A percentile compares a stretch with the other conserved stretches of the same genome.
phyloP scores from a whole-genome alignment of 1,139 yeast species.

The Kazachstania sp. region DNA sequence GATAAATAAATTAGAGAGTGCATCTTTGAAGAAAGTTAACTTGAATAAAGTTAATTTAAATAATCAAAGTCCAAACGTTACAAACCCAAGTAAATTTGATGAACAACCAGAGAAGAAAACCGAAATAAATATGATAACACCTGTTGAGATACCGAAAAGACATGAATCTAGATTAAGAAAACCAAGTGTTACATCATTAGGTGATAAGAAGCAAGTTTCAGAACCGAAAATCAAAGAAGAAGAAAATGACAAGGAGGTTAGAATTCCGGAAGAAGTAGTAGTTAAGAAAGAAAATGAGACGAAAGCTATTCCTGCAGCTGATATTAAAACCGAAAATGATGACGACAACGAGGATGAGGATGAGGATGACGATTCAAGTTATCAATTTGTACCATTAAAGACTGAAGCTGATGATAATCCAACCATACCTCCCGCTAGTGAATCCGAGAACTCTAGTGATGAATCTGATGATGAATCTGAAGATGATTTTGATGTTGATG shows the following conservation, averaged over 20 bases:
- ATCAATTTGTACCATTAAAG: slow-evolving; percentile 11
- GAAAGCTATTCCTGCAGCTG: neutral
- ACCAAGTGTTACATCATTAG: neutral
- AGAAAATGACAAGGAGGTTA: neutral
- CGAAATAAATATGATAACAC: neutral
- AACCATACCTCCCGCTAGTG: neutral
- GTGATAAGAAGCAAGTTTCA: neutral
- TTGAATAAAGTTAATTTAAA: slow-evolving; percentile 1
- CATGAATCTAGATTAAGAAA: slow-evolving; percentile 3
- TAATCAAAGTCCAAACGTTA: neutral
- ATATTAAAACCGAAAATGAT: neutral
- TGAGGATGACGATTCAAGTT: slow-evolving; percentile 9
- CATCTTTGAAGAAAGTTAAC: slow-evolving; percentile 6
- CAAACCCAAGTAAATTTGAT: neutral
- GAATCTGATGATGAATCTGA: slow-evolving; percentile 17
- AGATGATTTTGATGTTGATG: slow-evolving; percentile 51
- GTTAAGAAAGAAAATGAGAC: neutral
- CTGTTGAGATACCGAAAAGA: slow-evolving; percentile 1
- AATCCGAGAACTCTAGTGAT: slow-evolving; percentile 1
- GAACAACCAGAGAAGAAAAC: neutral
- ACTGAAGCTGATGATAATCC: neutral
- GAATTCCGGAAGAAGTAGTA: neutral
- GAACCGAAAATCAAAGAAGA: neutral
- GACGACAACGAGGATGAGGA: slow-evolving; percentile 1
- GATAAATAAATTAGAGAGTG: slow-evolving; percentile 7